phyloP scores from a whole-genome alignment of 768 basidiomycete genomes.

The Lactifluus subvellereus region DNA sequence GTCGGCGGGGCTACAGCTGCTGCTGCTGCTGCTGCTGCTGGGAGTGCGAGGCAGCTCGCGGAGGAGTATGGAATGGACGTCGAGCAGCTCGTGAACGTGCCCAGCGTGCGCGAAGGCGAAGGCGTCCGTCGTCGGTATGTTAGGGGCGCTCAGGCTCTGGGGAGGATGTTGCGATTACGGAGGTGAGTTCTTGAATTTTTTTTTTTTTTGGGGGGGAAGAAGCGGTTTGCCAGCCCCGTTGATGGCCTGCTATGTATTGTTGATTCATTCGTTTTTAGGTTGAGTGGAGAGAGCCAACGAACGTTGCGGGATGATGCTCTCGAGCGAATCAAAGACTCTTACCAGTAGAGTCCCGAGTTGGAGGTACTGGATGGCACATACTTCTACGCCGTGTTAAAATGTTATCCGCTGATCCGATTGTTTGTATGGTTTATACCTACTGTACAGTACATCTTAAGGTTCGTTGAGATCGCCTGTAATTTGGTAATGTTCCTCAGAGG shows the following conservation, averaged over 20 bases:
- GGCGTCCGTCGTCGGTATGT: not conserved
- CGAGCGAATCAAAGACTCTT: no score
- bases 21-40: not conserved
- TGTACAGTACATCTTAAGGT: no score
- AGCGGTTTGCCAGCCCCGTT: not conserved
- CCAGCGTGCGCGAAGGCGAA: slow-evolving; percentile 47
- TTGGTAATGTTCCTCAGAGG: no score
- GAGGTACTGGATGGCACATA: no score
- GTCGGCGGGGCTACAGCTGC: no score
- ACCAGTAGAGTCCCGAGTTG: no score
- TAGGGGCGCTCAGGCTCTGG: slow-evolving; percentile 38
- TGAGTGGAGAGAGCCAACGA: slow-evolving; percentile 11
- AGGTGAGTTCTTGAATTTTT: slow-evolving; percentile 35
- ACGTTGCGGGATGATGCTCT: not conserved
- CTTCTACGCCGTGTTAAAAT: no score
- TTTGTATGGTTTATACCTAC: no score
- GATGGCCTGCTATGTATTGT: not conserved
- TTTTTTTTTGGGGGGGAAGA: not conserved
- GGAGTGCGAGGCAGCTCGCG: slow-evolving; percentile 37
- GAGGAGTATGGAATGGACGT: slow-evolving; percentile 50
- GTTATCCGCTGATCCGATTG: no score
- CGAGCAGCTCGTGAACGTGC: slow-evolving; percentile 52
- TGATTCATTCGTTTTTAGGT: not conserved
- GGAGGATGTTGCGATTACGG: slow-evolving; percentile 45
- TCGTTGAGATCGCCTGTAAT: no score